Evolutionary conservation across 2,329 filamentous ascomycete genomes (phyloP).

Genomic region (Ceratocystis papillata): DNA sequence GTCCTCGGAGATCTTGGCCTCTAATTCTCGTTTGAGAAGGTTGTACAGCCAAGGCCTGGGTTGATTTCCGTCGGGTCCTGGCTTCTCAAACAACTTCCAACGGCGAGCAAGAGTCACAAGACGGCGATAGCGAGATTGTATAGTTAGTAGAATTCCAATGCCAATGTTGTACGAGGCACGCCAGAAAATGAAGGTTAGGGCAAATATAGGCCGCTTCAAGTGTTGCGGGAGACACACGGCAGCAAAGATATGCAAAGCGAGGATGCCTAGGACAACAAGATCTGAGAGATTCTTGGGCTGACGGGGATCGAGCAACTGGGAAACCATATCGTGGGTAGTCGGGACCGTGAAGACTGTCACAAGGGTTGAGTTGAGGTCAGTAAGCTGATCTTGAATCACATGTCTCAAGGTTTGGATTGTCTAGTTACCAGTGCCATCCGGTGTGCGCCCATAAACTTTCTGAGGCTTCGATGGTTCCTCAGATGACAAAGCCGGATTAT

Average conservation of each 20-base stretch:
- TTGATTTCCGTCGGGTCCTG: constrained; percentile 61
- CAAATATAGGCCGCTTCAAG: constrained; percentile 67
- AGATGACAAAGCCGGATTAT: neutral
- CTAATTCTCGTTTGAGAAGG: constrained; percentile 77
- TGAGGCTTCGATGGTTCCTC: constrained; percentile 9
- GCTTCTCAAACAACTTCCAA: constrained; percentile 75
- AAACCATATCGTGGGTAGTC: constrained; percentile 97
- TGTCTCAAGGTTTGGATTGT: neutral
- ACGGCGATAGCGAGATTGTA: constrained; percentile 80
- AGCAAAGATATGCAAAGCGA: constrained; percentile 61
- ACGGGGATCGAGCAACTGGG: constrained; percentile 84
- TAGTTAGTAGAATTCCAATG: constrained; percentile 78
- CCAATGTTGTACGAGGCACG: constrained; percentile 83
- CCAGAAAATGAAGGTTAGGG: constrained; percentile 82
- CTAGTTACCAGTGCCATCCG: constrained; percentile 73
- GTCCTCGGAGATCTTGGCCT: constrained; percentile 87
- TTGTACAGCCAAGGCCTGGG: constrained; percentile 72
- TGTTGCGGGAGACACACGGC: constrained; percentile 61
- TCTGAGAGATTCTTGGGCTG: constrained; percentile 95
- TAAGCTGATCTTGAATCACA: neutral
- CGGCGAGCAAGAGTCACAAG: constrained; percentile 81
- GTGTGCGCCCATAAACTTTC: constrained; percentile 87
- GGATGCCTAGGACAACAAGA: constrained; percentile 62
- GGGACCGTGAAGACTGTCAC: constrained; percentile 81
- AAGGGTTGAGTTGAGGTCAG: neutral